Evolutionary conservation across 805 yeast species (phyloP).

Genomic region (Suhomyces xylopsoci): DNA sequence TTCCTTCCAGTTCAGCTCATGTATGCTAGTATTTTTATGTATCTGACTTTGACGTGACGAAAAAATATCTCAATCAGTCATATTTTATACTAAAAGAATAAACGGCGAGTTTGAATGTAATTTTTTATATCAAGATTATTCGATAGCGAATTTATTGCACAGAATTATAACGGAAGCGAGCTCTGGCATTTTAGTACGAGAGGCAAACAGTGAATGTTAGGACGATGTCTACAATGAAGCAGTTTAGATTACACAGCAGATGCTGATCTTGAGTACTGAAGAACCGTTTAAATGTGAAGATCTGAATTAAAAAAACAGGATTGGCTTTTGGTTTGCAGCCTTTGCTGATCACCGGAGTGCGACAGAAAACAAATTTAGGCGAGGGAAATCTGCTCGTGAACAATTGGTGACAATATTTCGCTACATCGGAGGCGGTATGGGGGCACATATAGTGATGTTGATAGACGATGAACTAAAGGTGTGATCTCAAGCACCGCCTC

Average conservation of each 20-base stretch:
- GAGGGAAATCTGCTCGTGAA: background rate
- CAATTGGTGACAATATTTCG: background rate
- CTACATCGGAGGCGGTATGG: background rate
- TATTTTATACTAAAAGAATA: too few relatives aligned
- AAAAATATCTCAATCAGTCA: background rate
- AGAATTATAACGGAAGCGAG: background rate
- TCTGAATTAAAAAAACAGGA: too few relatives aligned
- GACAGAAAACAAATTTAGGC: background rate
- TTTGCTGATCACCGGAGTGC: background rate
- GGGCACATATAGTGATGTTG: background rate
- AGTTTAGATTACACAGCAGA: background rate
- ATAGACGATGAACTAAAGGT: background rate
- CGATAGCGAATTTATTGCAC: background rate
- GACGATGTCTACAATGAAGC: background rate
- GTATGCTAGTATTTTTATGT: background rate
- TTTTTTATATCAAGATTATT: too few relatives aligned
- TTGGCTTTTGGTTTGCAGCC: background rate
- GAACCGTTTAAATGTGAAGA: background rate
- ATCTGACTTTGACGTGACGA: background rate
- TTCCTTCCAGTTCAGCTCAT: background rate
- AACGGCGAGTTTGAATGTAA: background rate
- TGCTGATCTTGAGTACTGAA: background rate
- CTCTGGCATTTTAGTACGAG: too few relatives aligned
- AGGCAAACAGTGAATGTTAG: background rate
- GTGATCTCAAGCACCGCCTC: background rate